Evolutionary conservation across 495 filamentous ascomycete genomes (phyloP).

Genomic region (Cetradonia linearis): DNA sequence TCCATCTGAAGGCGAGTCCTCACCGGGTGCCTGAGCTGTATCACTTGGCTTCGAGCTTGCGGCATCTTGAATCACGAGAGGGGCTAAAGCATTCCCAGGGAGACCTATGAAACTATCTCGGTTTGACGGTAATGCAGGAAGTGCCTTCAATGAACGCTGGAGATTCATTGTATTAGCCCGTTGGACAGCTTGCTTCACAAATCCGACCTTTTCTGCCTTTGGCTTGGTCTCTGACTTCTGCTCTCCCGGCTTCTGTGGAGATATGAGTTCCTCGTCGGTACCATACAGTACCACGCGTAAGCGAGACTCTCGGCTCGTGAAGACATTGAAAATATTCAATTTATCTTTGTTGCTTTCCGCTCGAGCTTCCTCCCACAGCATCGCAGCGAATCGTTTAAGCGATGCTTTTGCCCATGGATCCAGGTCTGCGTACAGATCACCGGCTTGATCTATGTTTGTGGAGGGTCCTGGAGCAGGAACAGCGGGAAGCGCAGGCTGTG

Average conservation of each 20-base stretch:
- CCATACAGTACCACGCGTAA: conserved; percentile 44
- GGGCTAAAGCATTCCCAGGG: not conserved
- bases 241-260: conserved; percentile 16
- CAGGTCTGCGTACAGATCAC: conserved; percentile 41
- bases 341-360: conserved; percentile 42
- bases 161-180: conserved; percentile 17
- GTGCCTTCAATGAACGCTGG: conserved; percentile 20
- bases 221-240: conserved; percentile 13
- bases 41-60: not conserved
- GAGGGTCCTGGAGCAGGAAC: not conserved
- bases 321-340: conserved; percentile 42
- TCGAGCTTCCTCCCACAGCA: conserved; percentile 44
- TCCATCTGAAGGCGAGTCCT: conserved; percentile 10
- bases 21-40: not conserved
- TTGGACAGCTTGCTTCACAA: conserved; percentile 18
- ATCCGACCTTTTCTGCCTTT: conserved; percentile 17
- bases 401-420: conserved; percentile 46
- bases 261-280: conserved; percentile 33
- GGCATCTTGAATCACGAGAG: conserved; percentile 6
- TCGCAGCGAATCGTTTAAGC: conserved; percentile 41
- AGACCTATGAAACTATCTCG: conserved; percentile 13
- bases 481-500: not conserved
- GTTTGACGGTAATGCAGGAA: conserved; percentile 24
- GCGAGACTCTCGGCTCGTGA: conserved; percentile 42
- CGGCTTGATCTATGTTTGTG: conserved; percentile 5